Evolutionary conservation across 164 flowering plant genomes (phyloP).

Genomic region (Amborella trichopoda): DNA sequence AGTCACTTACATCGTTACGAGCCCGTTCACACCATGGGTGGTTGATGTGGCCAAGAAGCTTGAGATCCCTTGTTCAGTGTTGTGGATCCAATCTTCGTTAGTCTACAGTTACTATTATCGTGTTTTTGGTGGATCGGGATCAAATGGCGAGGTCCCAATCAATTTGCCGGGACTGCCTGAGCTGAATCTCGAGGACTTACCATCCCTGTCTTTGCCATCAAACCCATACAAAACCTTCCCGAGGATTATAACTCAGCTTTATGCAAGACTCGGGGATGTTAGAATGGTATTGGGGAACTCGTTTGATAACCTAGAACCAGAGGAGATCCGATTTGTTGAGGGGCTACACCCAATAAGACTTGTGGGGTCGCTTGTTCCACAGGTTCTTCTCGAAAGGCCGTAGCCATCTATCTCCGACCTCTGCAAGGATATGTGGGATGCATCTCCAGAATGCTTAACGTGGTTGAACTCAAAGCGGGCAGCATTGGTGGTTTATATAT

Average conservation of each 20-base stretch:
- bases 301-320: conserved; percentile 55
- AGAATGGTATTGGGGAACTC: conserved; percentile 52
- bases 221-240: conserved; percentile 11
- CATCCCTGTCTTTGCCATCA: conserved; percentile 49
- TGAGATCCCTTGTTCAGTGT: conserved; percentile 41
- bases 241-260: conserved; percentile 34
- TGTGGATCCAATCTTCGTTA: conserved; percentile 76
- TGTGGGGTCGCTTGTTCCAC: conserved; percentile 42
- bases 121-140: conserved; percentile 21
- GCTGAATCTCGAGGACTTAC: conserved; percentile 44
- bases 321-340: conserved; percentile 27
- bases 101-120: conserved; percentile 49
- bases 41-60: conserved; percentile 43
- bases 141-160: conserved; percentile 13
- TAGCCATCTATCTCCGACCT: conserved; percentile 11
- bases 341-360: conserved; percentile 27
- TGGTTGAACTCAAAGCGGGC: conserved; percentile 3
- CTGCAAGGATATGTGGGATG: not conserved
- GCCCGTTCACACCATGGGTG: conserved; percentile 76
- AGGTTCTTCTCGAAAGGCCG: not conserved
- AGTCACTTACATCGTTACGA: conserved; percentile 52
- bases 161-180: conserved; percentile 40
- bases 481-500: conserved; percentile 1
- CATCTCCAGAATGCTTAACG: not conserved
- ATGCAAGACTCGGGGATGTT: conserved; percentile 31